phyloP scores from a whole-genome alignment of 2,329 filamentous ascomycete genomes.

The Colletotrichum chrysophilum region DNA sequence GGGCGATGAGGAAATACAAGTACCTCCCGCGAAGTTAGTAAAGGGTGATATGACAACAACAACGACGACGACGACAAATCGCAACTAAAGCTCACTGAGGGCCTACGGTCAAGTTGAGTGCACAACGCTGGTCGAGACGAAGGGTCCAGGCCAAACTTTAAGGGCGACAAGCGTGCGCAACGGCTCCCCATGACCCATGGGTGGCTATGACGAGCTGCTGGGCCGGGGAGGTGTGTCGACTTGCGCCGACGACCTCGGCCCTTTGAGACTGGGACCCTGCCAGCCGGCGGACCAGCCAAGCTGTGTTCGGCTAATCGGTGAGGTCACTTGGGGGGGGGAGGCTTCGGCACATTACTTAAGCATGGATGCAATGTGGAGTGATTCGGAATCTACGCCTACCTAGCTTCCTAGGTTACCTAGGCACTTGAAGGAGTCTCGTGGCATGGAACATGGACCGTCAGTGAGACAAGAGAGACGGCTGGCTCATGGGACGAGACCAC shows the following conservation, averaged over 20 bases:
- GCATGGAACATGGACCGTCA: not conserved
- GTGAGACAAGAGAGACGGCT: not conserved
- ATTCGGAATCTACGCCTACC: not conserved
- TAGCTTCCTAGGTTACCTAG: not conserved
- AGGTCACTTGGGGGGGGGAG: not conserved
- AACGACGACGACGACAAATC: not conserved
- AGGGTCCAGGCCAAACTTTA: not conserved
- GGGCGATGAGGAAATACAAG: not conserved
- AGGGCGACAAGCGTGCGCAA: not conserved
- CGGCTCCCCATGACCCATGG: not conserved
- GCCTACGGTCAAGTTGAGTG: not conserved
- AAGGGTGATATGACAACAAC: not conserved
- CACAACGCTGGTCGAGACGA: not conserved
- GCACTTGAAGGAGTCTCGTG: not conserved
- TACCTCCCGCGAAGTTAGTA: not conserved
- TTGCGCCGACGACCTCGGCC: conserved; percentile 6
- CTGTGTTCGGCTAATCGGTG: conserved; percentile 12
- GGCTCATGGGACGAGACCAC: not conserved
- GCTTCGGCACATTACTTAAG: not conserved
- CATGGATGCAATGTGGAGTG: not conserved
- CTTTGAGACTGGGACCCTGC: not conserved
- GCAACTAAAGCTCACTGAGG: not conserved
- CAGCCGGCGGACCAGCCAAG: not conserved
- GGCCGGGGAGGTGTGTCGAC: not conserved
- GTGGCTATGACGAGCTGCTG: not conserved